These are phyloP conservation scores for Sarocladiaceae sp. DNA, from an alignment of 2,329 filamentous ascomycete genomes.

Conservation along the genomic window DNA sequence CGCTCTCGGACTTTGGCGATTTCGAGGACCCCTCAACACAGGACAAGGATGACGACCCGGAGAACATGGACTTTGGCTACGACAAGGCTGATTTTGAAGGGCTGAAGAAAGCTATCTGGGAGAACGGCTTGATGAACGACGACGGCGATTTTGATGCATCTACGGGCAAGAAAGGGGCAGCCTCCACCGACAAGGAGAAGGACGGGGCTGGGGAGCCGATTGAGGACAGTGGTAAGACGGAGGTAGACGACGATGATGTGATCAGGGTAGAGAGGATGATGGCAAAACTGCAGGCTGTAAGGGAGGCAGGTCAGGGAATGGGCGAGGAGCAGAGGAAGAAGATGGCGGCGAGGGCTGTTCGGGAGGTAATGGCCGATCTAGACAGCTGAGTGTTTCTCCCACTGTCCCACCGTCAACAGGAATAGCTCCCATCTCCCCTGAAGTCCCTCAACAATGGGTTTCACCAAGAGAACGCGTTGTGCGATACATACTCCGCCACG, in stretches of 20 bases:
- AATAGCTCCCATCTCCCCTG: no score
- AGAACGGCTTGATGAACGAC: constrained; percentile 24
- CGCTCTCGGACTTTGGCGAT: constrained; percentile 25
- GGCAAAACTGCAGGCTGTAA: constrained; percentile 57
- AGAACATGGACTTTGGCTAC: constrained; percentile 47
- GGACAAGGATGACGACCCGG: constrained; percentile 36
- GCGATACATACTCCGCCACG: no score
- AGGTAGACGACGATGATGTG: constrained; percentile 46
- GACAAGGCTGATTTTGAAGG: constrained; percentile 50
- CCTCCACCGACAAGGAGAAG: neutral
- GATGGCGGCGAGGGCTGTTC: constrained; percentile 57
- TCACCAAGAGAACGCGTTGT: no score
- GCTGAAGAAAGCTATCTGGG: constrained; percentile 49
- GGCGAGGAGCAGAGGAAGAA: constrained; percentile 56
- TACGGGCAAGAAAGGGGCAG: constrained; percentile 11
- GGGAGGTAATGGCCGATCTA: constrained; percentile 60
- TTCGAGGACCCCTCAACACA: constrained; percentile 29
- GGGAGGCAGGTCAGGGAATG: constrained; percentile 55
- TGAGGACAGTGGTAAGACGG: constrained; percentile 14
- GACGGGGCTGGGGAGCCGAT: constrained; percentile 9
- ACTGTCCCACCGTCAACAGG: neutral
- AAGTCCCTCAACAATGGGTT: no score
- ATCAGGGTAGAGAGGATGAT: constrained; percentile 60
- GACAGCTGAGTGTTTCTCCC: neutral
- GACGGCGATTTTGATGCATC: constrained; percentile 16